Base-by-base conservation (phyloP, 2,329 filamentous ascomycete species). In the Phialophora chinensis region DNA sequence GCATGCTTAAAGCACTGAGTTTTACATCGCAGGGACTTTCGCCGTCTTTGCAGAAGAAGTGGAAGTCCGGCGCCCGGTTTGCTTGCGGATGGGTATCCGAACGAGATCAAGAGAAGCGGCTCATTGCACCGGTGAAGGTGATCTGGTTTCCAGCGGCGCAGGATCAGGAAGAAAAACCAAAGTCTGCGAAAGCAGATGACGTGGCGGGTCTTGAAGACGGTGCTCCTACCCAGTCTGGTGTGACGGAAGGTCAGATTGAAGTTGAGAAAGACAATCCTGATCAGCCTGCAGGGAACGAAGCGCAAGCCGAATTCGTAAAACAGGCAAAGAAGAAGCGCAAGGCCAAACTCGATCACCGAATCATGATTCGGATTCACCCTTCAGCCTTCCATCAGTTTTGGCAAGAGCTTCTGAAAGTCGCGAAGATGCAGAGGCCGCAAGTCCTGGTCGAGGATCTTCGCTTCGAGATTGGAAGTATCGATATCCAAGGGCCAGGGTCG, bases 301-400 rank as follows among this genome's bases (percentile, higher is more conserved):
- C 20, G 47, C 20, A 50, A n/a, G 38, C 5, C 38, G 38, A n/a
- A 42, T 5, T 17, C 6, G 14, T 6, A 17, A 44, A 7, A n/a
- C 49, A 27, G 35, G 12, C 17, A 55, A 12, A 55, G 14, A 44
- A 23, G n/a, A 59, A 67, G 35, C 68, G 72, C 2, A 70, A 71
- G 42, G 70, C 77, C 79, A 76, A 77, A 65, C 66, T 74, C 25
- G 84, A 80, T 72, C 81, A 83, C 59, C 85, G 83, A 68, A 75
- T 91, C 0, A 87, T 94, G 63, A 78, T 97, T 60, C 85, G 93
- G 62, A 80, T 94, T 1, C 94, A 98, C 76, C 95, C 95, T 1
- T 90, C 93, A 23, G 90, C 90, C 78, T 79, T 91, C 74, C 75
- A 88, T 55, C 85, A 88, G 66, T 75, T 89, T 1, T 91, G 88